Evolutionary conservation across 2,329 filamentous ascomycete genomes (phyloP), one percentile per base, ranked within the genome.

Genomic region (Calcarisporium arbuscula): DNA sequence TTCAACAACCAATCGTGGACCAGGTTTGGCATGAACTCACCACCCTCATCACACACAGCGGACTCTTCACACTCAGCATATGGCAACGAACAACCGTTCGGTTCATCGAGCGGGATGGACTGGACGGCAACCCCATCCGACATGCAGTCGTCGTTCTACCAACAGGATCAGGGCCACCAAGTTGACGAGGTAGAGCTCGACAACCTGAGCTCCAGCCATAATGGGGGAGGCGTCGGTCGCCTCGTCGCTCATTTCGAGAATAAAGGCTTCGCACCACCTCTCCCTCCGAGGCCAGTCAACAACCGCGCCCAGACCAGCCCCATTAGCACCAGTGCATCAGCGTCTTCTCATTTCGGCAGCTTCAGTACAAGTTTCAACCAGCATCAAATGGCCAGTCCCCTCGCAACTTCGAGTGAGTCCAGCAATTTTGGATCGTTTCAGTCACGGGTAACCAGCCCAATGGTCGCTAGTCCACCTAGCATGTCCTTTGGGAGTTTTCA

Each of bases 201-300:
- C 22, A 41, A 45, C 16, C 45, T 56, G 36, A 42, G 31, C 28
- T 28, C 49, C n/a, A 27, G 40, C 20, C 53, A 54, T 19, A 41
- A 30, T 23, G 42, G 40, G 20, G 38, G 38, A 31, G 34, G 42
- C 16, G 60, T 64, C 32, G 54, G 59, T 29, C 57, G 58, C 29
- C 42, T 65, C 30, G 56, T 64, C 37, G 58, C 61, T 31, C 61
- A 62, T 32, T 65, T 65, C 44, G 61, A 65, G 34, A 61, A 56
- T 37, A 61, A 60, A 36, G 53, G 46, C 30, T 57, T 53, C 45
- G 51, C 51, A 25, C 59, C 53, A 25, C 53, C 57, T 25, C 50
- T 62, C 2, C 60, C 59, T 30, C 52, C 58, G 6, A 51, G 61
- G 35, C 56, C 57, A 8, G 47, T 44, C 20, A 52, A 48, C 23